phyloP scores from a whole-genome alignment of 305 asterid species.

The Lippia alba region DNA sequence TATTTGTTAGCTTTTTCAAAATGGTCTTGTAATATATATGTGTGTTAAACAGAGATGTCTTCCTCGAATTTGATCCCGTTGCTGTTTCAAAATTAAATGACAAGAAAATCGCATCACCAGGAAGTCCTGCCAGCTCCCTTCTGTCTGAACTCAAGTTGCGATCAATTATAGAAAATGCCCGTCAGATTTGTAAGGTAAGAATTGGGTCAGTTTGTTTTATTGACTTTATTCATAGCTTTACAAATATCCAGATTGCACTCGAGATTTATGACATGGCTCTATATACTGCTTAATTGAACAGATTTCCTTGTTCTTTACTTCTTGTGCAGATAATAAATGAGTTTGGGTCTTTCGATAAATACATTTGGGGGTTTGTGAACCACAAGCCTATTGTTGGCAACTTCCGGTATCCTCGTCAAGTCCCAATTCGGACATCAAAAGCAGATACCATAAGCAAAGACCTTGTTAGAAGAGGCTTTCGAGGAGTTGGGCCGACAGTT shows the following conservation, averaged over 20 bases:
- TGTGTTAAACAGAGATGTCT: slow-evolving; percentile 72
- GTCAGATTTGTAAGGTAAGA: slow-evolving; percentile 75
- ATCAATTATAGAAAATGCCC: slow-evolving; percentile 83
- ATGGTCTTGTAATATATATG: slow-evolving; percentile 41
- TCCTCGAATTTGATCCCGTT: slow-evolving; percentile 74
- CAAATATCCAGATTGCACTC: slow-evolving; percentile 12
- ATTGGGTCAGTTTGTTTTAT: slow-evolving; percentile 6
- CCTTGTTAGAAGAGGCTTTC: slow-evolving; percentile 79
- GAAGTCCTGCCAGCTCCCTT: slow-evolving; percentile 78
- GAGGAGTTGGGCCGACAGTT: slow-evolving; percentile 84
- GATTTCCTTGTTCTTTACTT: slow-evolving; percentile 1
- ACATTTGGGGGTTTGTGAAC: slow-evolving; percentile 68
- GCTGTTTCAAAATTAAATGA: slow-evolving; percentile 83
- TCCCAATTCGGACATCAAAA: slow-evolving; percentile 79
- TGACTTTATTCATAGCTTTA: slow-evolving; percentile 4
- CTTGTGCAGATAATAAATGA: slow-evolving; percentile 56
- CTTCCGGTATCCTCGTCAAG: slow-evolving; percentile 79
- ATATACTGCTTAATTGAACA: background rate
- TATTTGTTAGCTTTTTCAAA: slow-evolving; percentile 33
- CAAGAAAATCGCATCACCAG: slow-evolving; percentile 71
- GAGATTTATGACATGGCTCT: slow-evolving; percentile 3
- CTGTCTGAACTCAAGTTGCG: slow-evolving; percentile 81
- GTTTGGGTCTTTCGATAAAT: slow-evolving; percentile 62
- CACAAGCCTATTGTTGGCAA: slow-evolving; percentile 63
- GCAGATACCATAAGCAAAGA: slow-evolving; percentile 89